Evolutionary conservation across 2,329 filamentous ascomycete species (phyloP).

Genomic region (Aspergillus ustus): DNA sequence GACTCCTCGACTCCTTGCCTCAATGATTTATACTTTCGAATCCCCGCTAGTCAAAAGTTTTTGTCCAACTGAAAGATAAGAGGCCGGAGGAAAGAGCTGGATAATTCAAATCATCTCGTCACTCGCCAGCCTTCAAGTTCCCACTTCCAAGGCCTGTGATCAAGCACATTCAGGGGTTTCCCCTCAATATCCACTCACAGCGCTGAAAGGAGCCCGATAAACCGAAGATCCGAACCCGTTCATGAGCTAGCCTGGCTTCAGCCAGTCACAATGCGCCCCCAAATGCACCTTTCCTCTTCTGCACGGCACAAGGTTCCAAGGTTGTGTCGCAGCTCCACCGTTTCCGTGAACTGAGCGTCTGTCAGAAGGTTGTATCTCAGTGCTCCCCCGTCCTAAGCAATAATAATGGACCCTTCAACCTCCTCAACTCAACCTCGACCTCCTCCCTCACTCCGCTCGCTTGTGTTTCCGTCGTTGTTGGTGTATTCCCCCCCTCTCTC

Average conservation of each 20-base stretch:
- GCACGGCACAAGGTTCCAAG: neutral
- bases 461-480: slow-evolving; percentile 6
- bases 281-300: neutral
- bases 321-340: neutral
- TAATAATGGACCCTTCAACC: slow-evolving; percentile 1
- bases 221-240: slow-evolving; percentile 19
- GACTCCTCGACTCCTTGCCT: neutral
- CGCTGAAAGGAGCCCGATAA: slow-evolving; percentile 14
- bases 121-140: neutral
- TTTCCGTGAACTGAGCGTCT: neutral
- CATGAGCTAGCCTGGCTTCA: slow-evolving; percentile 10
- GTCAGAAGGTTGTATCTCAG: neutral
- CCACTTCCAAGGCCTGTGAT: neutral
- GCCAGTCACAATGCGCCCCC: slow-evolving; percentile 14
- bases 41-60: neutral
- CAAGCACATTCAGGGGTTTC: slow-evolving; percentile 15
- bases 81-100: neutral
- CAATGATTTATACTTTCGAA: neutral
- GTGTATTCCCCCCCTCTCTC: slow-evolving; percentile 1
- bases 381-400: neutral
- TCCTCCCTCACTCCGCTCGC: neutral
- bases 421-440: neutral
- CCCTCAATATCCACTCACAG: slow-evolving; percentile 9
- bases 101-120: neutral
- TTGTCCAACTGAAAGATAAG: neutral